Percentiles rank a stretch among this genome's conserved stretches.
Evolutionary conservation across 495 filamentous ascomycete species (phyloP).

Genomic region (Lineolata rhizophorae): DNA sequence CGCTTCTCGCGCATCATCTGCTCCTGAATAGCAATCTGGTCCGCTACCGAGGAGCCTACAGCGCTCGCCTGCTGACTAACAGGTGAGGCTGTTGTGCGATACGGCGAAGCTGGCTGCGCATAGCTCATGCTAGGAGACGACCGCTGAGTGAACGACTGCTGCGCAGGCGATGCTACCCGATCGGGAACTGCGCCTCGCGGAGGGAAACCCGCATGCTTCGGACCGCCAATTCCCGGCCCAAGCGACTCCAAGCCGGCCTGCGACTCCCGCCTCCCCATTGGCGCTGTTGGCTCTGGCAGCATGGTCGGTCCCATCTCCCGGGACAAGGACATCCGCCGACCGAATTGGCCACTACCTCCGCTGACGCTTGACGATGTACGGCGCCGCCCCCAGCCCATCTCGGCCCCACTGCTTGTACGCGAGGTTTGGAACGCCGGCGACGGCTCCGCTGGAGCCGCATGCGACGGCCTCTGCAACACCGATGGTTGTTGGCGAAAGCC

Average conservation of each 20-base stretch:
- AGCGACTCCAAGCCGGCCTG: no score
- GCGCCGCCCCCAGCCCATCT: slow-evolving; percentile 44
- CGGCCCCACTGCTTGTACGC: slow-evolving; percentile 41
- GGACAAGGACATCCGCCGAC: slow-evolving; percentile 33
- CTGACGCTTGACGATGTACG: slow-evolving; percentile 90
- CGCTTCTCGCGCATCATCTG: slow-evolving; percentile 68
- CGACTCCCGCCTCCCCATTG: slow-evolving; percentile 9
- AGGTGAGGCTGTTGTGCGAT: no score
- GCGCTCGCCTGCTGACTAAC: no score
- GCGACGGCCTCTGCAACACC: slow-evolving; percentile 51
- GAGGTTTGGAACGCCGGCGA: slow-evolving; percentile 80
- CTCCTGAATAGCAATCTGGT: slow-evolving; percentile 41
- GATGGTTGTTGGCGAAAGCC: slow-evolving; percentile 53
- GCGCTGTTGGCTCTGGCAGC: slow-evolving; percentile 9
- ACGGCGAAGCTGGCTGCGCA: no score
- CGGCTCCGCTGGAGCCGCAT: slow-evolving; percentile 64
- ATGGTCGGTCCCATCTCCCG: slow-evolving; percentile 21
- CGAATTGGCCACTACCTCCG: slow-evolving; percentile 59
- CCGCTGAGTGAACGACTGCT: background rate
- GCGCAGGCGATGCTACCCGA: slow-evolving; percentile 25
- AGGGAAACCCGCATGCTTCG: no score
- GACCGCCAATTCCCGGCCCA: no score
- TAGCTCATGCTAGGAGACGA: no score
- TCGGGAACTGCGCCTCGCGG: slow-evolving; percentile 14
- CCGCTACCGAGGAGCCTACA: slow-evolving; percentile 12